Percentiles rank a stretch among this genome's conserved stretches.
Conservation (phyloP, 2,329 filamentous ascomycete species). For the Akanthomyces uredinophilus region DNA sequence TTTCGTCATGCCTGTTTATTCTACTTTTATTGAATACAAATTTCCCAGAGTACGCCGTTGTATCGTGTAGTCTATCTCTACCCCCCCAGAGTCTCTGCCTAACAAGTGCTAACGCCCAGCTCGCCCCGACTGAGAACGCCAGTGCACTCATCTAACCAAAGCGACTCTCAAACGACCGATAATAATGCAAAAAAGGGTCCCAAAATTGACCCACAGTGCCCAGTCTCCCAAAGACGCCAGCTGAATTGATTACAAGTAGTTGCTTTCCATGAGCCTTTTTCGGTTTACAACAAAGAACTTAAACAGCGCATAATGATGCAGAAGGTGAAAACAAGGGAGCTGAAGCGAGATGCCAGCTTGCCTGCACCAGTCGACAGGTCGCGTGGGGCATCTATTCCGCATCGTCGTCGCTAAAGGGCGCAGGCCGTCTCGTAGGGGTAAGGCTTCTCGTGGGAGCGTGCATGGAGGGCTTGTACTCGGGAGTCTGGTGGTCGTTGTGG, state of each 20-base stretch:
- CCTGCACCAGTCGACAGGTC: slow-evolving; percentile 6
- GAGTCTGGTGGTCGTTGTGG: neutral
- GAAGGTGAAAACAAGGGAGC: neutral
- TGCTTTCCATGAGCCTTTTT: neutral
- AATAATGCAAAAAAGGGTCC: neutral
- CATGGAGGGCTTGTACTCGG: slow-evolving; percentile 27
- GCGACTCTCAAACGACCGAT: neutral
- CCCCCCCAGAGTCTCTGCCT: neutral
- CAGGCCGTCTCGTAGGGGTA: slow-evolving; percentile 36
- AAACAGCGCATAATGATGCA: neutral
- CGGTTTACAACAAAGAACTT: neutral
- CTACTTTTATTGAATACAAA: neutral
- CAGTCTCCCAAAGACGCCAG: slow-evolving; percentile 1
- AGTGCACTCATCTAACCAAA: neutral
- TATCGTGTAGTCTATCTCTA: neutral
- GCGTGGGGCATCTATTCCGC: slow-evolving; percentile 21
- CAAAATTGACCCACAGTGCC: neutral
- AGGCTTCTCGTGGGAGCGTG: slow-evolving; percentile 31
- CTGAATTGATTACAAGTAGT: slow-evolving; percentile 3
- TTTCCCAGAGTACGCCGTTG: slow-evolving; percentile 3
- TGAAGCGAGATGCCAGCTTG: slow-evolving; percentile 8
- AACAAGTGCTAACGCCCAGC: slow-evolving; percentile 14
- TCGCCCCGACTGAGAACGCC: slow-evolving; percentile 5
- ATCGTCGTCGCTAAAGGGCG: slow-evolving; percentile 31
- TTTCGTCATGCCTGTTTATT: neutral